Conservation (phyloP, 768 basidiomycete genomes). For the Tubosaeta sp. region DNA sequence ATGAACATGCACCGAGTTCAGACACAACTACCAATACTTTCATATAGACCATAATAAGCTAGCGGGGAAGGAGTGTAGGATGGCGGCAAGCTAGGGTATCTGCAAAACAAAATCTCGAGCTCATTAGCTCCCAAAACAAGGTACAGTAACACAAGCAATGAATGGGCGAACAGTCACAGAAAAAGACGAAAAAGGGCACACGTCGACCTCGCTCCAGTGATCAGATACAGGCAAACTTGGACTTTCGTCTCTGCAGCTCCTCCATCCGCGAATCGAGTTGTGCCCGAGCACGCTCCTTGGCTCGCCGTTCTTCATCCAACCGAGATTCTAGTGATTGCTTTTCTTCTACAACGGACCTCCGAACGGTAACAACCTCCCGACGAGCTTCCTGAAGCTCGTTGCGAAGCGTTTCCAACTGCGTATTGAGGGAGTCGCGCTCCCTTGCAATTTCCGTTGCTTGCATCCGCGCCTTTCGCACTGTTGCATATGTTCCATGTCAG, state of each 20-base stretch:
- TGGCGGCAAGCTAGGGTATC: slow-evolving; percentile 24
- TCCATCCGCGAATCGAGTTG: slow-evolving; percentile 88
- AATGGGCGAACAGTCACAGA: slow-evolving; percentile 11
- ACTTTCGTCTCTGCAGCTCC: slow-evolving; percentile 78
- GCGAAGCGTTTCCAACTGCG: slow-evolving; percentile 63
- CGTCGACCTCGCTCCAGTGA: slow-evolving; percentile 2
- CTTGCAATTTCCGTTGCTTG: slow-evolving; percentile 86
- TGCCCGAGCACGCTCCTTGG: slow-evolving; percentile 83
- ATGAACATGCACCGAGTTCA: slow-evolving; percentile 14
- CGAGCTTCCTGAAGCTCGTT: slow-evolving; percentile 74
- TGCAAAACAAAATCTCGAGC: slow-evolving; percentile 24
- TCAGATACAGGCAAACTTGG: slow-evolving; percentile 89
- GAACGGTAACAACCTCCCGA: slow-evolving; percentile 72
- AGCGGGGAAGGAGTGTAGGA: slow-evolving; percentile 18
- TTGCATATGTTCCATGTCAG: slow-evolving; percentile 9
- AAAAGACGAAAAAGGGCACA: slow-evolving; percentile 12
- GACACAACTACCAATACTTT: slow-evolving; percentile 21
- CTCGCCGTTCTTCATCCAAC: slow-evolving; percentile 80
- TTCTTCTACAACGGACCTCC: slow-evolving; percentile 80
- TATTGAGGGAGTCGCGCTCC: slow-evolving; percentile 73
- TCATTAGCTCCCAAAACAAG: slow-evolving; percentile 24
- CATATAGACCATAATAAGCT: slow-evolving; percentile 35
- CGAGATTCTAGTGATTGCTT: slow-evolving; percentile 81
- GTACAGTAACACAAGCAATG: slow-evolving; percentile 29
- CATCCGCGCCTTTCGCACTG: slow-evolving; percentile 91